Base-by-base conservation (phyloP, 108 stramenopile species). In the Skeletonema menzelii region DNA sequence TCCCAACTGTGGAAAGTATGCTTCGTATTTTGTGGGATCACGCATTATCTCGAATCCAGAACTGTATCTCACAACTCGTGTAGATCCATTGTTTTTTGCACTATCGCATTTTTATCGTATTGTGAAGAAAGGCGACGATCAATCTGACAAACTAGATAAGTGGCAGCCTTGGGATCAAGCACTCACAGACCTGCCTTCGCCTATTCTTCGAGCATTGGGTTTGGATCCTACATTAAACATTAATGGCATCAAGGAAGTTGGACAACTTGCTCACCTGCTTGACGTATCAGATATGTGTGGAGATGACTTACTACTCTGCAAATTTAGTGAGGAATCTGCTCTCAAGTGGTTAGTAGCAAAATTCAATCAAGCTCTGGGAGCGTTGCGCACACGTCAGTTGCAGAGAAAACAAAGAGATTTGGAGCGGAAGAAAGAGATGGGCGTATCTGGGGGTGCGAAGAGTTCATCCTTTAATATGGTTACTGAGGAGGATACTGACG, bases 111-210 rank as follows among this genome's bases (percentile, higher is more conserved):
- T 83, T 27, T 56, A 69, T 32, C 58, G 80, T 27, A 22, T 22
- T 20, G 28, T 44, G 40, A 35, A 42, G n/a, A 70, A 47, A 5
- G 32, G 32, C 0, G 63, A 38, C 10, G 22, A 27, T 0, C 27
- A 30, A 46, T 27, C 69, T 26, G 60, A 27, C 30, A 15, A 30
- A 46, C 15, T 59, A 15, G 60, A 70, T 47, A 76, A 68, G 38
- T 91, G 90, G 90, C 82, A 82, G 68, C 90, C 90, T 7, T 79
- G 73, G 61, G 87, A 91, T 59, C 90, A 91, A 67, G 46, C 80
- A 2, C 46, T 90, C 4, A 37, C 24, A 7, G 72, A 80, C 34
- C 32, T 88, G 27, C 84, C 83, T 12, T 22, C 55, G 31, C 35
- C 44, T 17, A 56, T 91, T 8, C 72, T 68, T n/a, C 60, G 70